These are phyloP conservation scores for Pyrus hybrid DNA, from an alignment of 331 rosid species.

Conservation along the genomic window DNA sequence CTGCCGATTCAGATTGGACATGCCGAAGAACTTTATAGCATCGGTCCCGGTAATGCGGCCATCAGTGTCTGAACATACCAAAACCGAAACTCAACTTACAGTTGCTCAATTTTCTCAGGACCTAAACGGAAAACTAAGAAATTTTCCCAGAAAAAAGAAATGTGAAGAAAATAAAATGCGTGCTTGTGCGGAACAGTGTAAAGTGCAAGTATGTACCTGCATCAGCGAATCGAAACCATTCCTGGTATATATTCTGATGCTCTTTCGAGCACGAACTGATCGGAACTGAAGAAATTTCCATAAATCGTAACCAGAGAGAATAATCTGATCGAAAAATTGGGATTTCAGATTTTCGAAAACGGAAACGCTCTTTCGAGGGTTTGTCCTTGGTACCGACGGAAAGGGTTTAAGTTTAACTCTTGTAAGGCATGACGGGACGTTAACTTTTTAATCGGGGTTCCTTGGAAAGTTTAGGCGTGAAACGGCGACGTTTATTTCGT, in stretches of 20 bases:
- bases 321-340: background rate
- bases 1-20: constrained; percentile 69
- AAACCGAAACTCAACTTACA: background rate
- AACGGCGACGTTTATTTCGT: background rate
- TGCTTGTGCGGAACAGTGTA: background rate
- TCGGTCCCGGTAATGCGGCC: constrained; percentile 85
- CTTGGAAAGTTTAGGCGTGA: background rate
- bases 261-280: constrained; percentile 46
- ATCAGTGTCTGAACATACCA: constrained; percentile 55
- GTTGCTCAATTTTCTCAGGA: background rate
- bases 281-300: constrained; percentile 60
- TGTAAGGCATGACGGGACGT: background rate
- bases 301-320: background rate
- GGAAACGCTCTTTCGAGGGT: background rate
- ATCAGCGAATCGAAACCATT: constrained; percentile 85
- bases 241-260: constrained; percentile 48
- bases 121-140: background rate
- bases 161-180: background rate
- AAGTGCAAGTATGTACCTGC: constrained; percentile 33
- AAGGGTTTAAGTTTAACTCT: no score
- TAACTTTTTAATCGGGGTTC: background rate
- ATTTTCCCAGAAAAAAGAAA: background rate
- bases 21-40: constrained; percentile 63
- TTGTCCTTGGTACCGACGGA: background rate
- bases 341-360: background rate